These are phyloP conservation scores for Populus hybrid DNA, from an alignment of 441 rosid species.

Conservation along the genomic window DNA sequence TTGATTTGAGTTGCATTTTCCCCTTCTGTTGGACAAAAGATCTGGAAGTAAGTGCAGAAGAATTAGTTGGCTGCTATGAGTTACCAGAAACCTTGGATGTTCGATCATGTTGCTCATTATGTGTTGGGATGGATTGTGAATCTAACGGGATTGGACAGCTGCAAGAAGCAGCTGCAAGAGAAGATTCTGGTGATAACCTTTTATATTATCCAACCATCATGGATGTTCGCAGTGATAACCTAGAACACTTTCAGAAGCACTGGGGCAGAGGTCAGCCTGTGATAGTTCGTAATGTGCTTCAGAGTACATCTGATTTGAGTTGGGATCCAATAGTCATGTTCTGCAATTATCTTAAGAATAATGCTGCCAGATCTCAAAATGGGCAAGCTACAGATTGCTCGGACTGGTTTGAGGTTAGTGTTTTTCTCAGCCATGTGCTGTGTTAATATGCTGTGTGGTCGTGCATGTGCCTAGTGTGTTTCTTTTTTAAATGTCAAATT, in stretches of 20 bases:
- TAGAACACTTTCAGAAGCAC: conserved; percentile 94
- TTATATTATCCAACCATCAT: conserved; percentile 56
- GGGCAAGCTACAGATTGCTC: conserved; percentile 38
- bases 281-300: conserved; percentile 70
- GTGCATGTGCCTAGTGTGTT: background rate
- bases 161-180: conserved; percentile 72
- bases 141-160: conserved; percentile 42
- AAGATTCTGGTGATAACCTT: conserved; percentile 62
- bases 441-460: background rate
- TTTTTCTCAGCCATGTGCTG: background rate
- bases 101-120: conserved; percentile 60
- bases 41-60: conserved; percentile 84
- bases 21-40: conserved; percentile 57
- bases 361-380: conserved; percentile 39
- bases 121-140: conserved; percentile 48
- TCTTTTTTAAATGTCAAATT: background rate
- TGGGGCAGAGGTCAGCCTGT: conserved; percentile 98
- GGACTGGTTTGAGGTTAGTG: conserved; percentile 96
- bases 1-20: conserved; percentile 52
- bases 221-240: conserved; percentile 58
- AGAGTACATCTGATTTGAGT: conserved; percentile 45
- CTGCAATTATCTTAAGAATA: conserved; percentile 73
- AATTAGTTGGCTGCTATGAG: conserved; percentile 89
- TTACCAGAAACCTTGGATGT: conserved; percentile 67
- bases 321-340: conserved; percentile 97